These are phyloP conservation scores for Truncatella angustata DNA, from an alignment of 2,329 filamentous ascomycete genomes.

Conservation along the genomic window DNA sequence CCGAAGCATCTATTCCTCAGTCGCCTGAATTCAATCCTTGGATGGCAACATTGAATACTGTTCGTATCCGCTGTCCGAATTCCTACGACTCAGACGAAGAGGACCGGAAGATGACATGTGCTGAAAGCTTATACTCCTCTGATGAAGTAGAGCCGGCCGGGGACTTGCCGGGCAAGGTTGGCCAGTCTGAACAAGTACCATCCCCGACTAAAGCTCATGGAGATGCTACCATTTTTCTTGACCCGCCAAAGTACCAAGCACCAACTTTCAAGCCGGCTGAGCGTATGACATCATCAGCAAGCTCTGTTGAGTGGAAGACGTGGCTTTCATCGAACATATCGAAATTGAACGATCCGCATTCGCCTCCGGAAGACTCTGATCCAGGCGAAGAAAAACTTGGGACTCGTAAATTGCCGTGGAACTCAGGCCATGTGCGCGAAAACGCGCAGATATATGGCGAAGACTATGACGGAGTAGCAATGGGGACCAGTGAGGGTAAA, in stretches of 20 bases:
- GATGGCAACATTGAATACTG: constrained; percentile 38
- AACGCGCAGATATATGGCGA: constrained; percentile 45
- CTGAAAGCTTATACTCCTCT: constrained; percentile 51
- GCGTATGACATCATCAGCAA: constrained; percentile 29
- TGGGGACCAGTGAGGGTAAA: constrained; percentile 6
- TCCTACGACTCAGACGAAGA: constrained; percentile 37
- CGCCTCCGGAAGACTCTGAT: constrained; percentile 7
- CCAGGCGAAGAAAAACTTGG: constrained; percentile 13
- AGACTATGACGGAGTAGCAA: constrained; percentile 21
- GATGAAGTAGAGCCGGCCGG: constrained; percentile 17
- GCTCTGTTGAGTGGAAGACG: constrained; percentile 50
- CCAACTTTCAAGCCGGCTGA: constrained; percentile 20
- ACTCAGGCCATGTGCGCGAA: constrained; percentile 45
- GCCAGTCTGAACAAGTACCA: constrained; percentile 15
- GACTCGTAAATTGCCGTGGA: constrained; percentile 19
- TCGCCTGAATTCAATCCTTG: constrained; percentile 34
- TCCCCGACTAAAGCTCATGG: constrained; percentile 23
- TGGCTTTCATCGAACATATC: constrained; percentile 53
- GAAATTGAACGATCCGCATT: constrained; percentile 38
- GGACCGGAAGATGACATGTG: constrained; percentile 36
- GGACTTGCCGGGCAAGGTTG: constrained; percentile 10
- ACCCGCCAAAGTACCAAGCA: constrained; percentile 26
- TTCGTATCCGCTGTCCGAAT: constrained; percentile 39
- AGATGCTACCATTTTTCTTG: constrained; percentile 33
- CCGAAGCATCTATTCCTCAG: constrained; percentile 21